These are phyloP conservation scores for Skeletonema tropicum DNA, from an alignment of 108 stramenopile species.

Conservation along the genomic window DNA sequence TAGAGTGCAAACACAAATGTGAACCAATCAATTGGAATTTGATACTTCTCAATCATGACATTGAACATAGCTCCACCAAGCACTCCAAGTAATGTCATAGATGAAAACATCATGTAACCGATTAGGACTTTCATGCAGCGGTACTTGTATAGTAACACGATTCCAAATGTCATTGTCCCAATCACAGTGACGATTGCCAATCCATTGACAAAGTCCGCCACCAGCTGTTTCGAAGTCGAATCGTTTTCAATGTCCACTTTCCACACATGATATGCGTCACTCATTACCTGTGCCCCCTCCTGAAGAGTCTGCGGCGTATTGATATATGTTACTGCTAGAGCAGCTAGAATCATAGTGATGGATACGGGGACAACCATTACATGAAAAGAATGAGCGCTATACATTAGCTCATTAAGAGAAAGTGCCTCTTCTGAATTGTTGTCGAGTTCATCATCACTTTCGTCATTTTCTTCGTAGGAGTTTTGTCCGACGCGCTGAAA, in stretches of 20 bases:
- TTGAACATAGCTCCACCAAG: conserved; percentile 77
- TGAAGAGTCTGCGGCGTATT: conserved; percentile 70
- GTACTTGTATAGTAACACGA: conserved; percentile 91
- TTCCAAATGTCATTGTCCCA: conserved; percentile 88
- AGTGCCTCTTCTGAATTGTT: conserved; percentile 22
- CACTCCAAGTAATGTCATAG: conserved; percentile 75
- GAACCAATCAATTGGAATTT: conserved; percentile 86
- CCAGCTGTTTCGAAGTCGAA: conserved; percentile 62
- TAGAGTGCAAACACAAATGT: conserved; percentile 79
- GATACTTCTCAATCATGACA: conserved; percentile 83
- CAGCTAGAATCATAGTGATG: conserved; percentile 84
- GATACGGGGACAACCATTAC: conserved; percentile 65
- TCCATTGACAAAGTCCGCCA: conserved; percentile 88
- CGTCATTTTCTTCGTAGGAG: conserved; percentile 6
- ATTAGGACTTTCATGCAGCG: conserved; percentile 89
- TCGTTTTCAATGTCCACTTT: conserved; percentile 55
- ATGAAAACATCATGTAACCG: conserved; percentile 88
- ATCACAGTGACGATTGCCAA: conserved; percentile 91
- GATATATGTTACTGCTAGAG: conserved; percentile 77
- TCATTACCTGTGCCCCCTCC: conserved; percentile 64
- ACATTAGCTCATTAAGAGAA: conserved; percentile 72
- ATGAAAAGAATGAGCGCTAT: conserved; percentile 69
- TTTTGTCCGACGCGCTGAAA: conserved; percentile 6
- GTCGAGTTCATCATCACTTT: conserved; percentile 8
- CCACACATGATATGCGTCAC: conserved; percentile 73